These are phyloP conservation scores for Chaetomiaceae sp. DNA, from an alignment of 2,329 filamentous ascomycete genomes.

Conservation along the genomic window DNA sequence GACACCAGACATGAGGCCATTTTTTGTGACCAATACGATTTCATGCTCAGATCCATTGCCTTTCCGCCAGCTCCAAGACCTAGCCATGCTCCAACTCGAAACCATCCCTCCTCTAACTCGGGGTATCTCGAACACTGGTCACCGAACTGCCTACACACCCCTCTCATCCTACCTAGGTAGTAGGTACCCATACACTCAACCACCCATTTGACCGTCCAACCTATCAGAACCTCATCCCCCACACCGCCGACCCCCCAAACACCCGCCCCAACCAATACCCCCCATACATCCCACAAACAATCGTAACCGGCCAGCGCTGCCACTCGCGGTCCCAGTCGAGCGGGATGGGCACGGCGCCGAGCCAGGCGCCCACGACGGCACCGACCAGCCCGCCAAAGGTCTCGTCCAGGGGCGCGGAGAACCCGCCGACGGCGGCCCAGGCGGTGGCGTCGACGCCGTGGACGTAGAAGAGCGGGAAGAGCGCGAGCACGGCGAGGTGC, in stretches of 20 bases:
- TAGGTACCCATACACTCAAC: neutral
- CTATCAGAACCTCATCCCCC: constrained; percentile 38
- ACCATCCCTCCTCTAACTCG: too few relatives aligned
- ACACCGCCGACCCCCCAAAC: constrained; percentile 47
- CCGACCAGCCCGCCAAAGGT: constrained; percentile 79
- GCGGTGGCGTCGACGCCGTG: constrained; percentile 68
- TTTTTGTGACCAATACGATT: too few relatives aligned
- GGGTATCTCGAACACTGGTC: too few relatives aligned
- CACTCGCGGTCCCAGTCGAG: constrained; percentile 98
- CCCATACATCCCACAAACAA: constrained; percentile 73
- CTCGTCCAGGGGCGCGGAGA: constrained; percentile 69
- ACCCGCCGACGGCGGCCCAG: constrained; percentile 65
- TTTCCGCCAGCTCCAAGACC: too few relatives aligned
- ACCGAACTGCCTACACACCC: too few relatives aligned
- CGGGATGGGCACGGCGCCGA: constrained; percentile 90
- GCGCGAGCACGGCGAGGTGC: constrained; percentile 72
- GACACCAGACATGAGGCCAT: too few relatives aligned
- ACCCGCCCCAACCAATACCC: constrained; percentile 69
- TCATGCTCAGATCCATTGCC: too few relatives aligned
- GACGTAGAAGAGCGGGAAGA: constrained; percentile 77
- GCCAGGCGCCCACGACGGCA: constrained; percentile 74
- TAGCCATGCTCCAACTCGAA: too few relatives aligned
- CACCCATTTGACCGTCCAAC: neutral
- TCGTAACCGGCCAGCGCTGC: constrained; percentile 96
- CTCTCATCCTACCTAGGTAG: too few relatives aligned